These are phyloP conservation scores for Cutaneotrichosporon curvatum DNA, from an alignment of 1,284 basidiomycete genomes.

Conservation along the genomic window DNA sequence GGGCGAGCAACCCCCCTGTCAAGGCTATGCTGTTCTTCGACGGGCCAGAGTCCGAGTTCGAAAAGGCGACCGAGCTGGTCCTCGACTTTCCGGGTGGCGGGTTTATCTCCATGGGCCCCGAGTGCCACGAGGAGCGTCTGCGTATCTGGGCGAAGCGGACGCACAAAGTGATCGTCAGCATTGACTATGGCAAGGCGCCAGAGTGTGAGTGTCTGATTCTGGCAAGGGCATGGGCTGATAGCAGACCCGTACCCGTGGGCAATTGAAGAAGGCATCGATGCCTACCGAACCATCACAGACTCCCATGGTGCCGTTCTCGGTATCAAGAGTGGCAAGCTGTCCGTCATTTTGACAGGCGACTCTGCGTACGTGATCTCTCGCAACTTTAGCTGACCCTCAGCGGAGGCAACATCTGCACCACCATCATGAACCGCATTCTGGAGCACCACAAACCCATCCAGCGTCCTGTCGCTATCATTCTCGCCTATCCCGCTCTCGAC, in stretches of 20 bases:
- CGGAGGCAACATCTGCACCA: constrained; percentile 75
- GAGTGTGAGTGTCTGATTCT: constrained; percentile 81
- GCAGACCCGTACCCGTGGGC: constrained; percentile 90
- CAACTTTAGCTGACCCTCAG: constrained; percentile 46
- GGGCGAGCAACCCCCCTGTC: constrained; percentile 63
- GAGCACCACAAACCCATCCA: constrained; percentile 55
- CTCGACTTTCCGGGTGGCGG: constrained; percentile 93
- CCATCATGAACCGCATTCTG: constrained; percentile 73
- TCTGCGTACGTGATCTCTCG: constrained; percentile 64
- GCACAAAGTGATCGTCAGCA: constrained; percentile 69
- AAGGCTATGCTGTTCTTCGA: constrained; percentile 79
- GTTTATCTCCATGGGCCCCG: constrained; percentile 89
- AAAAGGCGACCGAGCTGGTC: constrained; percentile 67
- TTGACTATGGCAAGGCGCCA: constrained; percentile 94
- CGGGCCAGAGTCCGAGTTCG: constrained; percentile 61
- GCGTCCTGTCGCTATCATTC: constrained; percentile 69
- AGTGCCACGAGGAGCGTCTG: constrained; percentile 92
- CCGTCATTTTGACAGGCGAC: constrained; percentile 74
- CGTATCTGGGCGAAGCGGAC: constrained; percentile 75
- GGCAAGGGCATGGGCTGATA: neutral
- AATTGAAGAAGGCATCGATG: constrained; percentile 88
- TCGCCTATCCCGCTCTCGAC: constrained; percentile 67
- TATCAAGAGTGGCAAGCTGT: constrained; percentile 61
- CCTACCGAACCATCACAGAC: constrained; percentile 72
- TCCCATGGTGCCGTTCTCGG: constrained; percentile 74